Base-by-base conservation (phyloP, 768 basidiomycete species). In the Melanogaster broomeanus region DNA sequence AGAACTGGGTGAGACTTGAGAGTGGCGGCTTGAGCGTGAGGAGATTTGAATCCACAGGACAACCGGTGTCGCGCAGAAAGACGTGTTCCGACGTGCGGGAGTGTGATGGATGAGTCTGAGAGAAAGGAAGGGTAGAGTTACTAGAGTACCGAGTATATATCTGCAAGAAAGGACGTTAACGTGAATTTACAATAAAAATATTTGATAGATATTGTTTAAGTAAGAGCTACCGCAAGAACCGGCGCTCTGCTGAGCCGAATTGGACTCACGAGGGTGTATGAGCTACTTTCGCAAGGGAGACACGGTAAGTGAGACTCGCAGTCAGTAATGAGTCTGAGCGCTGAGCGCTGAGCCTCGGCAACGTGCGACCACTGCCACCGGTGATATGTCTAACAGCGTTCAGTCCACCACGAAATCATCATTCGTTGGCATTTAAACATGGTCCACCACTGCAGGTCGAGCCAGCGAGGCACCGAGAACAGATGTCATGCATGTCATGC, bases 201-300 rank as follows among this genome's bases (percentile, higher is more conserved):
- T 34, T 52, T 50, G 52, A 34, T 41, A 38, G 50, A 54, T 52
- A 49, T 49, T 43, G 59, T 60, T 55, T 52, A 58, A 56, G n/a
- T 58, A 64, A 47, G 25, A 53, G 47, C 22, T 24, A 22, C 44
- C 25, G 12, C 12, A n/a, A 45, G 39, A 21, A 24, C 41, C 31
- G 33, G 42, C n/a, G 44, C 49, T 48, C 49, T 38, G 45, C 22
- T 48, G 33, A 64, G 35, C 59, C 62, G 56, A 64, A 52, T 33
- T 51, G 48, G 52, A 49, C 28, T 53, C 42, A 48, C 46, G 42
- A 41, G 22, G 25, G 42, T n/a, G n/a, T 39, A 42, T 34, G 37
- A 35, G 42, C 48, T 40, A 19, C 30, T 21, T 35, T 46, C 27
- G 40, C 38, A 19, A 42, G n/a, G 34, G n/a, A 54, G 37, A 40